Base-by-base conservation (phyloP, 371 early-diverging fungal species). In the Haplosporangium sp. region DNA sequence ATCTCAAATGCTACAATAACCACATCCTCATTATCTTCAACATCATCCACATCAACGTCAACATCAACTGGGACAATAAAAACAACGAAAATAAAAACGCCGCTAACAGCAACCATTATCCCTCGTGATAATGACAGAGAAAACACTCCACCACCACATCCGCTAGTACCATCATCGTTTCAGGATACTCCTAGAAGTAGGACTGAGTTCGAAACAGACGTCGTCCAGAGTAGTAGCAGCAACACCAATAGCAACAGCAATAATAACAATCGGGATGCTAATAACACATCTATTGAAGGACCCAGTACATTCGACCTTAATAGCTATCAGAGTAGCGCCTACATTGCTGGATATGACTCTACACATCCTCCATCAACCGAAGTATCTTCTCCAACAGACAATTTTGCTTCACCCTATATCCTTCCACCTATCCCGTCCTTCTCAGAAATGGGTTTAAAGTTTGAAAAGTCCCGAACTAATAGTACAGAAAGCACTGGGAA, bases 401-500 rank as follows among this genome's bases (percentile, higher is more conserved):
- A 61, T 13, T 67, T 71, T 11, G 4, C 52, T 20, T 17, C 74
- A 39, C 57, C 71, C 1, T 81, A 60, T 57, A 37, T 71, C 17
- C 66, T 81, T 5, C 81, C 81, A 6, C 81, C 81, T 6, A 81
- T 81, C n/a, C 74, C 81, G 0, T 56, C 67, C 35, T 81, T 81
- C 20, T 58, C 81, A 7, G 81, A 81, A 20, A 71, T 81, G 34
- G 75, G 72, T 0, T 47, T 81, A 8, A 61, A 47, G 3, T 72
- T 74, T 47, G 81, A 74, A 35, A 74, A 68, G 59, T 55, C 47
- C 34, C 69, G 69, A 15, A 60, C 63, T 38, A 72, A 44, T 20
- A 69, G 69, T 61, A 11, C 61, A 0, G 58, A 63, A 20, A 58
- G 40, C 42, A 38, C 50, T 0, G 34, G 19, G 17, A 61, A 52